These are phyloP conservation scores for Linnemannia elongata DNA, from an alignment of 192 early-diverging fungal genomes.

Conservation along the genomic window DNA sequence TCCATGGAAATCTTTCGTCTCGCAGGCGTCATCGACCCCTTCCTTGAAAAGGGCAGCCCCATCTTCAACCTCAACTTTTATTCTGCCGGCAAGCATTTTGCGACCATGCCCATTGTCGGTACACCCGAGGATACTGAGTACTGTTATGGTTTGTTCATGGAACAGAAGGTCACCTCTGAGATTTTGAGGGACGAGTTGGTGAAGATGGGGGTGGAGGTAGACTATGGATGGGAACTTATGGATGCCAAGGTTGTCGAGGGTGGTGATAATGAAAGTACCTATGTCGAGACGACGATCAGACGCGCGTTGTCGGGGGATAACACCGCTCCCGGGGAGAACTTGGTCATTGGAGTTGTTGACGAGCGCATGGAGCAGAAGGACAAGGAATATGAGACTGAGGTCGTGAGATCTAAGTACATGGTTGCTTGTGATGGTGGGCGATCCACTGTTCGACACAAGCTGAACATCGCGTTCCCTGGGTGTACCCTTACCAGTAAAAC, in stretches of 20 bases:
- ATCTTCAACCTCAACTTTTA: constrained; percentile 10
- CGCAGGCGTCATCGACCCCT: constrained; percentile 26
- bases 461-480: constrained; percentile 46
- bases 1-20: constrained; percentile 44
- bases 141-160: constrained; percentile 19
- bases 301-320: constrained; percentile 25
- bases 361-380: constrained; percentile 6
- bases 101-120: background rate
- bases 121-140: constrained; percentile 17
- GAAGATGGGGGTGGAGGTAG: constrained; percentile 35
- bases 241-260: constrained; percentile 38
- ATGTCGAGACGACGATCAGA: constrained; percentile 41
- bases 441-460: constrained; percentile 44
- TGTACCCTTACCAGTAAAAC: constrained; percentile 9
- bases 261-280: background rate
- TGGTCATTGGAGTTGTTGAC: constrained; percentile 15
- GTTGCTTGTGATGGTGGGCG: constrained; percentile 45
- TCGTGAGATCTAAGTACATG: constrained; percentile 41
- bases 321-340: background rate
- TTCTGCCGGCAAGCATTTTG: background rate
- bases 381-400: constrained; percentile 34
- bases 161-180: constrained; percentile 22
- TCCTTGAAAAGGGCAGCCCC: constrained; percentile 6
- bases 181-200: constrained; percentile 27
- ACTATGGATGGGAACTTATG: constrained; percentile 45